Conservation (phyloP, 179 eudicot genomes). For the Spergularia azorica region DNA sequence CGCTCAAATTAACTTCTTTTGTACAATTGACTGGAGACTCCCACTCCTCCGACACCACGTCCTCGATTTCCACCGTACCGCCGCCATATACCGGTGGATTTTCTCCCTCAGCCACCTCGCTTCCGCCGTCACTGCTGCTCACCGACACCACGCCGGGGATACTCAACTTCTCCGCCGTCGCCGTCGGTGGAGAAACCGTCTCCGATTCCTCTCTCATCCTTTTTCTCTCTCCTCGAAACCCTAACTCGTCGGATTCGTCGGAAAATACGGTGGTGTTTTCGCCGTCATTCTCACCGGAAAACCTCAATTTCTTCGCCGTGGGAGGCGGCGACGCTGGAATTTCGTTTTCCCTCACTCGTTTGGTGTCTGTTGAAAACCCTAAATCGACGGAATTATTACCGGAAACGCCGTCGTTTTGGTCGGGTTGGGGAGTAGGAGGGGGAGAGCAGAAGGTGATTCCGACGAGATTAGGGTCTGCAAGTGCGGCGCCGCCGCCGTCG, state of each 20-base stretch:
- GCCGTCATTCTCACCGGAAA: neutral
- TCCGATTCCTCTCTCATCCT: neutral
- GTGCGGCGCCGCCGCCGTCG: neutral
- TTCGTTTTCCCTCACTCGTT: neutral
- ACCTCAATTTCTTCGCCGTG: neutral
- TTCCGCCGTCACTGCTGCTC: neutral
- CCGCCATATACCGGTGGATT: neutral
- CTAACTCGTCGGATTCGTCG: neutral
- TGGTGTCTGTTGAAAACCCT: neutral
- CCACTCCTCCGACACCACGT: neutral
- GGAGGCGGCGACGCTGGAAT: neutral
- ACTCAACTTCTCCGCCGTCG: neutral
- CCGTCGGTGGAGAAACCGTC: neutral
- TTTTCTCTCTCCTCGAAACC: neutral
- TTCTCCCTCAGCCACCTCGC: neutral
- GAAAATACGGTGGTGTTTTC: neutral
- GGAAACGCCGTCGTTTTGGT: neutral
- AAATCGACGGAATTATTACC: neutral
- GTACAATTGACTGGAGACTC: neutral
- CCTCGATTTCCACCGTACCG: neutral
- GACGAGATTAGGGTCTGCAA: neutral
- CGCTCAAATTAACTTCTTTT: neutral
- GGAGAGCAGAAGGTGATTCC: slow-evolving; percentile 16
- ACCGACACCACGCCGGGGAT: neutral
- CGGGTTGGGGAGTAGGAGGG: slow-evolving; percentile 15